These are phyloP conservation scores for Gentiana straminea DNA, from an alignment of 257 asterid genomes.

Conservation along the genomic window DNA sequence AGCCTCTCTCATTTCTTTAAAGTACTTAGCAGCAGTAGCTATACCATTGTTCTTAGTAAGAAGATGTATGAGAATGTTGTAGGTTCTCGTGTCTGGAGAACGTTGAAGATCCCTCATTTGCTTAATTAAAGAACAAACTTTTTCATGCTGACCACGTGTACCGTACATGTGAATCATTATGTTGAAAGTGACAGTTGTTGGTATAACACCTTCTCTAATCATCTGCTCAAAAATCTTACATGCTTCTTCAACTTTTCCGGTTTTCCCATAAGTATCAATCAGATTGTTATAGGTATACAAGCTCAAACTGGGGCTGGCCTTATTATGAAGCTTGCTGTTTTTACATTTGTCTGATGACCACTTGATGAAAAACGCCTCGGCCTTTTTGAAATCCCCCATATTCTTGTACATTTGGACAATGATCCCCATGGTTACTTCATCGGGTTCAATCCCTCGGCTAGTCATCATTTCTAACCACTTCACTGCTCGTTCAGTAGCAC, in stretches of 20 bases:
- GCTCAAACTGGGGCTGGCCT: conserved; percentile 30
- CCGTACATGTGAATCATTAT: conserved; percentile 93
- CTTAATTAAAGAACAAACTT: conserved; percentile 47
- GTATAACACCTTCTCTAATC: conserved; percentile 56
- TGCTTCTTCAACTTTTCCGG: conserved; percentile 75
- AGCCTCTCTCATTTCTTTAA: conserved; percentile 61
- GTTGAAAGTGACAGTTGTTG: conserved; percentile 79
- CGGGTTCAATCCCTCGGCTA: conserved; percentile 53
- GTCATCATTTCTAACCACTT: conserved; percentile 77
- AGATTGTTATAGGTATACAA: conserved; percentile 61
- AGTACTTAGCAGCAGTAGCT: conserved; percentile 49
- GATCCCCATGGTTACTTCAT: conserved; percentile 88
- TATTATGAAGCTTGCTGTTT: conserved; percentile 18
- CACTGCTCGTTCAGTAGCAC: conserved; percentile 45
- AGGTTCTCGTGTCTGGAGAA: conserved; percentile 73
- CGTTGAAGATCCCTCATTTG: conserved; percentile 64
- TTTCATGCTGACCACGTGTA: conserved; percentile 51
- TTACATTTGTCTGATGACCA: conserved; percentile 42
- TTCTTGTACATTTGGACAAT: conserved; percentile 88
- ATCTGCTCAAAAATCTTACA: conserved; percentile 51
- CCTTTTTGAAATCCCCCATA: conserved; percentile 69
- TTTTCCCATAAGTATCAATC: conserved; percentile 91
- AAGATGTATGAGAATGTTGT: conserved; percentile 72
- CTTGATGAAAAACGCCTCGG: conserved; percentile 70
- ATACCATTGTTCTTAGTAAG: conserved; percentile 70